Percentiles rank a stretch among this genome's conserved stretches.
phyloP scores from a whole-genome alignment of 306 rosid species.

The Mimosa bimucronata region DNA sequence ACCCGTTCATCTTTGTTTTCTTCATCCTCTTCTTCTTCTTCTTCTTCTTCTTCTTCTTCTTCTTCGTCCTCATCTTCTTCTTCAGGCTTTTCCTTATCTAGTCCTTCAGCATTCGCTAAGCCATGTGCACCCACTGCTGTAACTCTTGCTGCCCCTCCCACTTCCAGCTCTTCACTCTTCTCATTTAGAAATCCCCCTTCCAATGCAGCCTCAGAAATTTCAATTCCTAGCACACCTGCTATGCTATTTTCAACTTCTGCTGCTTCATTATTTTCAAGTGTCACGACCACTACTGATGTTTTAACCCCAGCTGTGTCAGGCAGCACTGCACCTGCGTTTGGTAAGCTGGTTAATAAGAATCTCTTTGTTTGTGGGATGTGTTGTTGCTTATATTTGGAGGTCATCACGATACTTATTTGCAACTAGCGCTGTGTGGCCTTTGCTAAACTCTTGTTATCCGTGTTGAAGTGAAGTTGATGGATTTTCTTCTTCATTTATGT shows the following conservation, averaged over 20 bases:
- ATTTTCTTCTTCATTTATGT: constrained; percentile 5
- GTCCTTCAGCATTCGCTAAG: constrained; percentile 40
- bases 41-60: constrained; percentile 28
- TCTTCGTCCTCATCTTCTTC: constrained; percentile 42
- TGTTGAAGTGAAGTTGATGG: not conserved
- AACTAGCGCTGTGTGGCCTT: constrained; percentile 3
- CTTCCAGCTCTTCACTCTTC: too few relatives aligned
- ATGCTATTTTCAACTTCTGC: constrained; percentile 52
- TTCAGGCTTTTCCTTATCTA: constrained; percentile 45
- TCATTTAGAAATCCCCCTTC: constrained; percentile 48
- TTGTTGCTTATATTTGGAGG: too few relatives aligned
- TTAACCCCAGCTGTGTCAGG: constrained; percentile 51
- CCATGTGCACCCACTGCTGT: too few relatives aligned
- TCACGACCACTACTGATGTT: constrained; percentile 59
- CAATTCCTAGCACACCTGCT: constrained; percentile 31
- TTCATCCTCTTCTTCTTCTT: constrained; percentile 14
- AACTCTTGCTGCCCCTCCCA: constrained; percentile 36
- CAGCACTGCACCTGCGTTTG: constrained; percentile 46
- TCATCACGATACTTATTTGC: too few relatives aligned
- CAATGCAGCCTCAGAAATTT: constrained; percentile 55
- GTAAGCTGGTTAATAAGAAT: constrained; percentile 45
- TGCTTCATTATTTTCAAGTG: constrained; percentile 56
- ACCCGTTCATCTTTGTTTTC: constrained; percentile 18
- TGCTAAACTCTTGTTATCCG: constrained; percentile 4
- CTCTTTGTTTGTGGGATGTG: too few relatives aligned